These are phyloP conservation scores for Diaporthe eres DNA, from an alignment of 2,329 filamentous ascomycete species.

Conservation along the genomic window DNA sequence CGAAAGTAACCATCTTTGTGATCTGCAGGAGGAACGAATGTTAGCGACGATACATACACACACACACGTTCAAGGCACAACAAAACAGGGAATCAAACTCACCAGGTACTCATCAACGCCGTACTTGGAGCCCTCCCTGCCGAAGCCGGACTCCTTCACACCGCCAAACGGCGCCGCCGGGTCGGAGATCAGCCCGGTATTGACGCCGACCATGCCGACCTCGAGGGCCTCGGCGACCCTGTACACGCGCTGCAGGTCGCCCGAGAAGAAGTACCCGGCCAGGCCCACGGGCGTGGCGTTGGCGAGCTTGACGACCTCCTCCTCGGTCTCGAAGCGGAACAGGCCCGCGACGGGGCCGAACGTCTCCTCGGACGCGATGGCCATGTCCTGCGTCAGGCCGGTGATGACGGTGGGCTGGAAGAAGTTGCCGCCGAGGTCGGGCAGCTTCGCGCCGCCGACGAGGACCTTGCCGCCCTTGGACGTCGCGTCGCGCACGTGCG, in stretches of 20 bases:
- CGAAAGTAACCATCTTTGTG: slow-evolving; percentile 77
- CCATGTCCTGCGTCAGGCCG: slow-evolving; percentile 89
- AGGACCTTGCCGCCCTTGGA: slow-evolving; percentile 83
- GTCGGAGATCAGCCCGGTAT: slow-evolving; percentile 78
- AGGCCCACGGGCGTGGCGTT: slow-evolving; percentile 89
- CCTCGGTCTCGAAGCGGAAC: slow-evolving; percentile 90
- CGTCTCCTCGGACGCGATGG: slow-evolving; percentile 88
- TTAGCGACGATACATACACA: background rate
- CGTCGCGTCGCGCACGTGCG: slow-evolving; percentile 84
- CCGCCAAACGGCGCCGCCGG: slow-evolving; percentile 78
- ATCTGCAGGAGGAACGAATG: slow-evolving; percentile 56
- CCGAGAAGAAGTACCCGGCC: slow-evolving; percentile 93
- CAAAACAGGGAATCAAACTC: background rate
- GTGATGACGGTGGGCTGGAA: slow-evolving; percentile 91
- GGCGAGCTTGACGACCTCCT: slow-evolving; percentile 87
- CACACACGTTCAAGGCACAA: background rate
- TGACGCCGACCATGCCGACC: slow-evolving; percentile 90
- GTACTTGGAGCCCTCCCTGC: slow-evolving; percentile 82
- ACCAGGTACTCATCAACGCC: slow-evolving; percentile 79
- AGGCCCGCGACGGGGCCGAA: slow-evolving; percentile 94
- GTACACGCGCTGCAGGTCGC: slow-evolving; percentile 70
- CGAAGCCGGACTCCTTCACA: slow-evolving; percentile 86
- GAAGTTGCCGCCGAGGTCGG: slow-evolving; percentile 86
- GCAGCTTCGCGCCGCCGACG: slow-evolving; percentile 80
- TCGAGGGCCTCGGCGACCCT: slow-evolving; percentile 79